These are phyloP conservation scores for Cruciata laevipes DNA, from an alignment of 257 asterid genomes.

Conservation along the genomic window DNA sequence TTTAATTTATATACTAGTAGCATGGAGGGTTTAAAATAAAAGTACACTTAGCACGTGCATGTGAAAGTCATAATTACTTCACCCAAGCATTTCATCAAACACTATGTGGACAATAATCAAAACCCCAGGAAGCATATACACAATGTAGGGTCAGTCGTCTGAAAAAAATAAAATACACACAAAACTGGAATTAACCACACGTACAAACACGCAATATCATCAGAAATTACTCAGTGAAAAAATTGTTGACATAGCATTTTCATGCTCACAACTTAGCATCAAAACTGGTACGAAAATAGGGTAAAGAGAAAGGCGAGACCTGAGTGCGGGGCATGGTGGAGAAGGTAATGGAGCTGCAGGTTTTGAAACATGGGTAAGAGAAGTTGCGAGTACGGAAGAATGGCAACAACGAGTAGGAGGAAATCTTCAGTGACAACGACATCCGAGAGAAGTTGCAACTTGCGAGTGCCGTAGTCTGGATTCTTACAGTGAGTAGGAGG, in stretches of 20 bases:
- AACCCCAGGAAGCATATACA: not conserved
- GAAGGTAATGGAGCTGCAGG: slow-evolving; percentile 16
- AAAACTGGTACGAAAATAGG: too few relatives aligned
- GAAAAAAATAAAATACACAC: not conserved
- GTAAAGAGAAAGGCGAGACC: slow-evolving; percentile 29
- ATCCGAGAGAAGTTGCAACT: too few relatives aligned
- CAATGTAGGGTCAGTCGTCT: not conserved
- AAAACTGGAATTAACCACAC: not conserved
- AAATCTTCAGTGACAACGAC: slow-evolving; percentile 37
- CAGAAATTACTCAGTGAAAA: not conserved
- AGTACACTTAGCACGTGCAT: not conserved
- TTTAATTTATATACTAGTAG: too few relatives aligned
- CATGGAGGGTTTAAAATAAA: not conserved
- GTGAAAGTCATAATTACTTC: too few relatives aligned
- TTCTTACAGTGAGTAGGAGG: too few relatives aligned
- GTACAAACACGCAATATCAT: not conserved
- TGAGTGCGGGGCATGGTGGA: slow-evolving; percentile 48
- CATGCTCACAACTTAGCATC: too few relatives aligned
- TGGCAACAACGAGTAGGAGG: slow-evolving; percentile 12
- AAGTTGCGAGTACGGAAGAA: not conserved
- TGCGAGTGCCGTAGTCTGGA: too few relatives aligned
- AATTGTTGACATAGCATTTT: not conserved
- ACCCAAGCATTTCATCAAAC: not conserved
- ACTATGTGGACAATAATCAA: not conserved
- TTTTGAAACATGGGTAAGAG: slow-evolving; percentile 18